These are phyloP conservation scores for Ganoderma sinense DNA, from an alignment of 1,284 basidiomycete species.

Conservation along the genomic window DNA sequence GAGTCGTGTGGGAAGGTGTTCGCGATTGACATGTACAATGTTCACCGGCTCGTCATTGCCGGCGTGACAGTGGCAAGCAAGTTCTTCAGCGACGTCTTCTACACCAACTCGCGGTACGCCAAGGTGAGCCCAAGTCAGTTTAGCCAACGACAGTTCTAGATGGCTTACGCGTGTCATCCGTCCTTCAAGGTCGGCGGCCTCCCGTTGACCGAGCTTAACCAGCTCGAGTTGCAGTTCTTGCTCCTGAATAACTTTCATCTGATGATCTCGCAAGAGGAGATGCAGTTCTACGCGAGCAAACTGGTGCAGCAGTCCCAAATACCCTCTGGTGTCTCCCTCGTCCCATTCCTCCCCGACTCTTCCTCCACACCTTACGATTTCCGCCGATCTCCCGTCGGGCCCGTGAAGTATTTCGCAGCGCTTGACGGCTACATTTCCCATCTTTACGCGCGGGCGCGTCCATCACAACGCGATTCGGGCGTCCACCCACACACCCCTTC, in stretches of 20 bases:
- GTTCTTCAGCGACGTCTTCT: constrained; percentile 99
- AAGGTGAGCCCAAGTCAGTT: constrained; percentile 68
- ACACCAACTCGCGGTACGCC: constrained; percentile 99
- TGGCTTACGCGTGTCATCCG: constrained; percentile 3
- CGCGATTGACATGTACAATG: constrained; percentile 97
- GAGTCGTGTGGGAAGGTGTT: constrained; percentile 80
- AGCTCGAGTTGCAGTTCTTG: constrained; percentile 96
- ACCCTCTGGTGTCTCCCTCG: constrained; percentile 38
- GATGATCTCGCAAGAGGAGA: constrained; percentile 88
- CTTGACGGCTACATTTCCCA: constrained; percentile 56
- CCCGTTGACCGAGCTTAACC: constrained; percentile 93
- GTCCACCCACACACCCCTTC: constrained; percentile 14
- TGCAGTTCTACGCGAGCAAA: constrained; percentile 95
- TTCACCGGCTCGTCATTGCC: constrained; percentile 94
- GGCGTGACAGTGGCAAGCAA: constrained; percentile 98
- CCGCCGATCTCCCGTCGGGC: constrained; percentile 43
- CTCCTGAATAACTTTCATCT: constrained; percentile 95
- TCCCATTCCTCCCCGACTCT: constrained; percentile 36
- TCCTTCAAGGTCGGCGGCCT: constrained; percentile 86
- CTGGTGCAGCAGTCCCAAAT: constrained; percentile 71
- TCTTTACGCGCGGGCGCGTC: constrained; percentile 35
- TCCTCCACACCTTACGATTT: constrained; percentile 36
- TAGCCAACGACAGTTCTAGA: background rate
- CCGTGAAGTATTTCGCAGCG: constrained; percentile 60
- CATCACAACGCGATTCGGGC: constrained; percentile 16